Percentiles rank a stretch among this genome's conserved stretches.
phyloP scores from a whole-genome alignment of 2,329 filamentous ascomycete genomes.

The Aspergillus carbonarius region DNA sequence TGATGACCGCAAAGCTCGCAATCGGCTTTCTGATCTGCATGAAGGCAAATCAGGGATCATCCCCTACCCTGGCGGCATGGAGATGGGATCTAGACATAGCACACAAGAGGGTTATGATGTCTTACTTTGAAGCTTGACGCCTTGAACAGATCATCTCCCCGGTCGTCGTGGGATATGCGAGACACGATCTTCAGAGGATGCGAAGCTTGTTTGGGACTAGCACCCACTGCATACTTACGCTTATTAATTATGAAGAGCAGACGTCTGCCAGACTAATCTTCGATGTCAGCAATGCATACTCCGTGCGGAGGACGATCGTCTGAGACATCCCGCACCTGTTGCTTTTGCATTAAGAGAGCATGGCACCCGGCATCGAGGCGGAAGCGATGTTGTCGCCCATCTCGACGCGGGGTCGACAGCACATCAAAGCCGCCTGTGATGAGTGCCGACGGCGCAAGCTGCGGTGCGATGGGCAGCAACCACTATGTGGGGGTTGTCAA shows the following conservation, averaged over 20 bases:
- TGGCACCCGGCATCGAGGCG: neutral
- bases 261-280: neutral
- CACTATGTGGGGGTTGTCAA: constrained; percentile 42
- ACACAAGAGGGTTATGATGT: no score
- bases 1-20: no score
- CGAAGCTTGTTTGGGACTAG: neutral
- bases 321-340: neutral
- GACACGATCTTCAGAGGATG: neutral
- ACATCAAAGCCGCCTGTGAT: constrained; percentile 20
- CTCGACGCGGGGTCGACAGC: neutral
- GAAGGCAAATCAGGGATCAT: no score
- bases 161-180: neutral
- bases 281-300: neutral
- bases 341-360: neutral
- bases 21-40: no score
- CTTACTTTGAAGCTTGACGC: no score
- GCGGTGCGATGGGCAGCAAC: constrained; percentile 58
- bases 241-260: neutral
- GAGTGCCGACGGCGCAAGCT: constrained; percentile 54
- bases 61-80: no score
- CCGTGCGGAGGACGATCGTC: no score
- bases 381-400: neutral
- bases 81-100: no score
- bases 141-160: no score
- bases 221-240: neutral